phyloP scores from a whole-genome alignment of 352 stramenopile genomes.

The Elongisporangium undulatum region DNA sequence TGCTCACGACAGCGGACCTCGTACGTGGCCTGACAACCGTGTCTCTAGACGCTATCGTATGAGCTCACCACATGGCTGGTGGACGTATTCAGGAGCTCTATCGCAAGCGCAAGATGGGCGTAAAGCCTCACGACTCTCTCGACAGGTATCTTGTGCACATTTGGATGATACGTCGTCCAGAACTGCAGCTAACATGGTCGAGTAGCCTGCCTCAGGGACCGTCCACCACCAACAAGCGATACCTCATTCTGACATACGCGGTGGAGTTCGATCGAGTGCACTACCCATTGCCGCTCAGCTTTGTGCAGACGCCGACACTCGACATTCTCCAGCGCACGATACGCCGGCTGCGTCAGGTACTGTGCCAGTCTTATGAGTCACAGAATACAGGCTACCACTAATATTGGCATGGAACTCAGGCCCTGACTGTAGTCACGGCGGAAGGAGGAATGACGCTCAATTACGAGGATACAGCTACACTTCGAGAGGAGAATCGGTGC shows the following conservation, averaged over 20 bases:
- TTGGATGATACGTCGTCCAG: background rate
- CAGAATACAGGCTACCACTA: background rate
- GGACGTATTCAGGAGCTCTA: constrained; percentile 48
- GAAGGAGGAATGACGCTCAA: constrained; percentile 8
- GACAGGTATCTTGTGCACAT: constrained; percentile 3
- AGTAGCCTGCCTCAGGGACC: background rate
- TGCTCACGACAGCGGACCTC: constrained; percentile 88
- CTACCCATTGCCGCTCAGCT: constrained; percentile 87
- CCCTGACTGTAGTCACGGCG: background rate
- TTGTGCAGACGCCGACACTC: constrained; percentile 52
- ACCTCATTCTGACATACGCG: constrained; percentile 93
- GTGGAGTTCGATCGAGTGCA: constrained; percentile 93
- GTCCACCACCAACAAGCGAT: constrained; percentile 59
- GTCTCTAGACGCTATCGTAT: background rate
- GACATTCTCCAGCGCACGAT: constrained; percentile 84
- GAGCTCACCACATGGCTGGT: background rate
- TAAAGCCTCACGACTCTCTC: constrained; percentile 9
- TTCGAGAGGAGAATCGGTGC: constrained; percentile 63
- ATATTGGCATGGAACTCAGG: background rate
- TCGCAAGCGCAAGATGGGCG: constrained; percentile 65
- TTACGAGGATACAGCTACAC: constrained; percentile 29
- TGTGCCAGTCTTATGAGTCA: background rate
- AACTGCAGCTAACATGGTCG: background rate
- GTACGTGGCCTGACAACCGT: constrained; percentile 11
- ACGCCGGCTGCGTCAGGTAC: constrained; percentile 46